Base-by-base conservation (phyloP, 192 early-diverging fungal genomes). In the Radiomyces spectabilis region DNA sequence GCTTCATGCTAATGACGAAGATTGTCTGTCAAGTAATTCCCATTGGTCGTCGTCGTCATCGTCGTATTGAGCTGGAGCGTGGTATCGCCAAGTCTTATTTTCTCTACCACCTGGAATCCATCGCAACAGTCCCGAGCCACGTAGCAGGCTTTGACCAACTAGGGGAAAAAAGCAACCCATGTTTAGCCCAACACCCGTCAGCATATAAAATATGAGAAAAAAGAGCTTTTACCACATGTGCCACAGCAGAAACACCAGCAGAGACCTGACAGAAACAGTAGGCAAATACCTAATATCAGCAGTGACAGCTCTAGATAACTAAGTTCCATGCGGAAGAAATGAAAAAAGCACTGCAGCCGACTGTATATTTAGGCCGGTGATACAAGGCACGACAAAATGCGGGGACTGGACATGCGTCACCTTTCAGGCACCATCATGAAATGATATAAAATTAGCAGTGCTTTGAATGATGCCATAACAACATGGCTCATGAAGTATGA, bases 221-320 rank as follows among this genome's bases (percentile, higher is more conserved):
- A 43, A 43, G 19, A 43, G 8, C 9, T 37, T 37, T 43, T 43
- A 43, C 42, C 42, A 15, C 42, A 43, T 43, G 42, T 43, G 18
- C 42, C 42, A 43, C 42, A 43, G 15, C 42, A 43, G 24, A 43
- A 43, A 24, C 42, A 43, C 42, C 42, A 43, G 19, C 10, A 19
- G 18, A 48, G 16, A 22, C 46, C 46, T 15, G 46, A 30, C 6
- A 48, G 7, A 22, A 48, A 48, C 7, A 48, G 13, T 4, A 48
- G 5, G 0, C 25, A 48, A 21, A 48, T 48, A 25, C 12, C 15
- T 7, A 27, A 9, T 7, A 48, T 31, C 25, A 48, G 24, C 9
- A 48, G 24, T 1, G 3, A 6, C 7, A 48, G 46, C 5, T 9
- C 26, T 15, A 22, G 13, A 0, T 15, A 4, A 27, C 24, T 27